These are phyloP conservation scores for Candida peoriensis DNA, from an alignment of 805 yeast species.

Conservation along the genomic window DNA sequence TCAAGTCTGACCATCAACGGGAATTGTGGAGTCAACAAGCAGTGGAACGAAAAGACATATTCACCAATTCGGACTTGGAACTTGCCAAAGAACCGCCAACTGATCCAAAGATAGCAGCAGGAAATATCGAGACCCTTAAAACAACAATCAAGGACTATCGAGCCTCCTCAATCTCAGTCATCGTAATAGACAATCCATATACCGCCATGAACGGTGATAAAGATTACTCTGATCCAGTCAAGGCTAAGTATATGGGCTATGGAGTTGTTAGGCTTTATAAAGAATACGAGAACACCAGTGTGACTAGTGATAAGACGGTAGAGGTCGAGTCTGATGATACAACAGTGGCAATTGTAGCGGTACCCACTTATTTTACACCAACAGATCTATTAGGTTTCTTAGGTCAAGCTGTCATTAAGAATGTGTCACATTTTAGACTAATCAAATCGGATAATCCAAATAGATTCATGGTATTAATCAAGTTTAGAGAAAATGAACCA, in stretches of 20 bases:
- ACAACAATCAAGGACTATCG: no score
- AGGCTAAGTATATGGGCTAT: constrained; percentile 60
- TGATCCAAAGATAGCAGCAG: no score
- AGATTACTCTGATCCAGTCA: constrained; percentile 17
- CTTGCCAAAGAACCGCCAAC: no score
- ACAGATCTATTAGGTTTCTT: constrained; percentile 79
- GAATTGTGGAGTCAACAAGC: no score
- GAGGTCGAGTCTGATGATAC: constrained; percentile 49
- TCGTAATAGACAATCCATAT: constrained; percentile 10
- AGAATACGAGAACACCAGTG: constrained; percentile 34
- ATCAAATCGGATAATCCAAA: constrained; percentile 60
- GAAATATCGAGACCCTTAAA: no score
- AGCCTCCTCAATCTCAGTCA: constrained; percentile 29
- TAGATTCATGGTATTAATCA: constrained; percentile 72
- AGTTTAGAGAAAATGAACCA: constrained; percentile 50
- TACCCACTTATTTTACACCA: constrained; percentile 83
- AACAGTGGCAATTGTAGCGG: constrained; percentile 74
- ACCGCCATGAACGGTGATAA: not conserved
- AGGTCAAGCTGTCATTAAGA: constrained; percentile 52
- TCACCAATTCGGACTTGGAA: no score
- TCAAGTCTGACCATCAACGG: no score
- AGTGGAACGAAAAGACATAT: no score
- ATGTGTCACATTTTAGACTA: constrained; percentile 67
- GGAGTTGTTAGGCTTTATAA: constrained; percentile 70
- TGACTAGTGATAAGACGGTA: constrained; percentile 14